A percentile compares a stretch with the other conserved stretches of the same genome.
These are phyloP conservation scores for Cucurbitaria berberidis DNA, from an alignment of 2,329 filamentous ascomycete genomes.

Conservation along the genomic window DNA sequence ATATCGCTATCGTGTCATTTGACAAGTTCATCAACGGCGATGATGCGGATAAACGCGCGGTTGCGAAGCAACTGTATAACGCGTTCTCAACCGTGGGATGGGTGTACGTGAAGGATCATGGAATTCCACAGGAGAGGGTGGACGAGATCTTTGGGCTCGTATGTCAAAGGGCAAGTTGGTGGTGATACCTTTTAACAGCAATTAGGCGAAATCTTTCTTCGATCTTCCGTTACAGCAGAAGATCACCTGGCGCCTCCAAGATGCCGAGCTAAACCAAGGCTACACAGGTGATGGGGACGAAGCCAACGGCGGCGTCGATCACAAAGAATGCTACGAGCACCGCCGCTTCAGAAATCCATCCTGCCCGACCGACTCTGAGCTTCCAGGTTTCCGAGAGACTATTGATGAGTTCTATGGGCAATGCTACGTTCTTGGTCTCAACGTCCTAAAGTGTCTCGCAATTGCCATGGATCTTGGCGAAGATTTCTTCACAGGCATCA, in stretches of 20 bases:
- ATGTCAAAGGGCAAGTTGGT: conserved; percentile 3
- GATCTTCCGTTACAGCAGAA: conserved; percentile 41
- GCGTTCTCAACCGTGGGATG: conserved; percentile 51
- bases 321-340: conserved; percentile 38
- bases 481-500: conserved; percentile 32
- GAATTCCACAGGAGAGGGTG: conserved; percentile 43
- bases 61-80: conserved; percentile 44
- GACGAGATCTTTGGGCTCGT: conserved; percentile 38
- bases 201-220: conserved; percentile 45
- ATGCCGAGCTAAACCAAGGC: conserved; percentile 48
- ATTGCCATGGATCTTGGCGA: conserved; percentile 37
- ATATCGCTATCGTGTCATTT: conserved; percentile 35
- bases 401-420: conserved; percentile 32
- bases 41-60: conserved; percentile 24
- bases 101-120: conserved; percentile 53
- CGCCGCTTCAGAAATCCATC: conserved; percentile 26
- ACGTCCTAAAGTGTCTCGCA: conserved; percentile 32
- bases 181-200: not conserved
- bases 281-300: conserved; percentile 48
- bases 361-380: conserved; percentile 24
- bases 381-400: conserved; percentile 33
- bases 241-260: conserved; percentile 45
- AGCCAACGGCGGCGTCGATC: conserved; percentile 38
- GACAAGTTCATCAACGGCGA: conserved; percentile 30
- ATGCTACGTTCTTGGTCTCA: conserved; percentile 28